Evolutionary conservation across 176 grass and related monocot genomes (phyloP).

Genomic region (Pontederia paniculata): DNA sequence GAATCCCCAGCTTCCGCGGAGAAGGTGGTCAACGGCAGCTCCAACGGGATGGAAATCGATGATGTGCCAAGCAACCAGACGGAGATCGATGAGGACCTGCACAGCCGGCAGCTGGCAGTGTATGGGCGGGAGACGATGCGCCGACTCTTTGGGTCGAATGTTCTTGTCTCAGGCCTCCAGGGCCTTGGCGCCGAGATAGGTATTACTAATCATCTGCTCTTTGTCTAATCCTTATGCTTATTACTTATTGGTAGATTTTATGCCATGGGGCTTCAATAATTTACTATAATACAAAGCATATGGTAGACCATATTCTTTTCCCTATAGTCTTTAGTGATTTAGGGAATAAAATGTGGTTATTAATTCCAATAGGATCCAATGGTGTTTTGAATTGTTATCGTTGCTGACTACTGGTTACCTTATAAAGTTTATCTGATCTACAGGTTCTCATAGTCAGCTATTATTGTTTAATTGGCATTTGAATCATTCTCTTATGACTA

Average conservation of each 20-base stretch:
- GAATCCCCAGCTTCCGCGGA: conserved; percentile 13
- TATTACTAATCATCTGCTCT: conserved; percentile 4
- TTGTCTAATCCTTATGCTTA: not conserved
- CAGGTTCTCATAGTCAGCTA: no score
- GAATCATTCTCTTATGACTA: no score
- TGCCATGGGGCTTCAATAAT: no score
- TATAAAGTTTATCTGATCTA: no score
- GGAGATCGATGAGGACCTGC: conserved; percentile 89
- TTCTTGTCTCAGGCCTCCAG: conserved; percentile 75
- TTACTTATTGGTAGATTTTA: not conserved
- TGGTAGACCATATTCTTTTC: no score
- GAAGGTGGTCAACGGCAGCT: not conserved
- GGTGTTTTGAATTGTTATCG: no score
- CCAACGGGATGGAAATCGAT: conserved; percentile 9
- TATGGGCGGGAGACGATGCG: conserved; percentile 87
- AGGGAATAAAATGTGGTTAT: no score
- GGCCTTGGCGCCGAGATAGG: conserved; percentile 74
- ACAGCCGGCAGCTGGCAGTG: conserved; percentile 80
- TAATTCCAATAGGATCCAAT: no score
- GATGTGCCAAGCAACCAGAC: not conserved
- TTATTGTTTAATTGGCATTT: no score
- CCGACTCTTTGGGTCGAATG: conserved; percentile 75
- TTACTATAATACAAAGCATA: no score
- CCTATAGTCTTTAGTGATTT: no score
- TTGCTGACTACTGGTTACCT: no score